Base-by-base conservation (phyloP, 768 basidiomycete genomes). In the Phaffia tasmanica region DNA sequence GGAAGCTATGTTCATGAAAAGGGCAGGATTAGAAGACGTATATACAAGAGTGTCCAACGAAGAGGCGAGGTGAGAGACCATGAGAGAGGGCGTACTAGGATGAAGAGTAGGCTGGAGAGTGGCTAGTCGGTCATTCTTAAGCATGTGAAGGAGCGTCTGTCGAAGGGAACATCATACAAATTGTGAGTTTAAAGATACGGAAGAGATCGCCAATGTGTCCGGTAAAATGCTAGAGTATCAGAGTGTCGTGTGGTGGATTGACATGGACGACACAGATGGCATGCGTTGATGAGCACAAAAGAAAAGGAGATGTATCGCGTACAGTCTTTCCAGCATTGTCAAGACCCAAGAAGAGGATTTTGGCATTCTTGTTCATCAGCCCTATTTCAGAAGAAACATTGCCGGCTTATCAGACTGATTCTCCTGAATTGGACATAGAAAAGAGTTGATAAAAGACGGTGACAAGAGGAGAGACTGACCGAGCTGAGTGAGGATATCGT, bases 241-340 rank as follows among this genome's bases (percentile, higher is more conserved):
- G 49, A 48, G 3, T 14, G 25, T 30, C 23, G 48, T 48, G 11
- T 27, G 60, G 6, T 42, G 35, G 49, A 58, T 42, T 5, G 35
- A 11, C 35, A 65, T 25, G 23, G 18, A 57, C 49, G 46, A 47
- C 53, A 42, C 27, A 25, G 46, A 50, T 19, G 32, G 55, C n/a
- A 47, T 42, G 30, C 21, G 18, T 30, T 32, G 60, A 48, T 15
- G 18, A 23, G 30, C 21, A 9, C 51, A 35, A 6, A 47, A 47
- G 23, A 9, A 30, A 27, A 42, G 21, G 19, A 19, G 21, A 32
- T 29, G 57, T 18, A 27, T 1, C 18, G 72, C 86, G 68, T 70
- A 95, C 94, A 68, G 95, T 98, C 83, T 98, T 99, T 75, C 95
- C 94, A 62, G 95, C 95, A 81, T 98, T 99, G 77, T 98, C 94